These are phyloP conservation scores for Candida ortonii DNA, from an alignment of 805 yeast species.

Conservation along the genomic window DNA sequence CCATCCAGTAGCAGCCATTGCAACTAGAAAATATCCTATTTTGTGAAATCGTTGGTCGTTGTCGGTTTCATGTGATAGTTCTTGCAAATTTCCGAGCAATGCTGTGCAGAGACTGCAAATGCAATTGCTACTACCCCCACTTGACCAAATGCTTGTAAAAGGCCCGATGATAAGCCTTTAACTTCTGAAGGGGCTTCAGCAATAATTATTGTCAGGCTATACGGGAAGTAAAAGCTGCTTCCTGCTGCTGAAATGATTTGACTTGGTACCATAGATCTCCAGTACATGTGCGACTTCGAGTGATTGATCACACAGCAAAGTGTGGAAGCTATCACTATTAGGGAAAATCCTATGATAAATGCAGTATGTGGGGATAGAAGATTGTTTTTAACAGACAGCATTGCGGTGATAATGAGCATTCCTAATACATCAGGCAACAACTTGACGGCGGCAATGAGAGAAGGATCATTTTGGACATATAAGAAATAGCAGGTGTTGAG, in stretches of 20 bases:
- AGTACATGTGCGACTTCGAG: conserved; percentile 4
- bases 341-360: conserved; percentile 4
- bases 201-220: conserved; percentile 29
- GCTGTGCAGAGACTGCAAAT: conserved; percentile 29
- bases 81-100: conserved; percentile 25
- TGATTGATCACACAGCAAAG: conserved; percentile 22
- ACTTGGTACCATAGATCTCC: conserved; percentile 4
- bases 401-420: conserved; percentile 24
- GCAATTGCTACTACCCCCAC: conserved; percentile 33
- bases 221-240: conserved; percentile 29
- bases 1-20: conserved; percentile 1
- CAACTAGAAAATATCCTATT: conserved; percentile 4
- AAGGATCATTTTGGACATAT: conserved; percentile 29
- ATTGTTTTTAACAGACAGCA: conserved; percentile 21
- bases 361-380: conserved; percentile 13
- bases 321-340: conserved; percentile 1
- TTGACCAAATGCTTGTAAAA: conserved; percentile 35
- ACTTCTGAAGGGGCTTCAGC: conserved; percentile 35
- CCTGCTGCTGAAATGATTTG: conserved; percentile 23
- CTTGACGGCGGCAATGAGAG: conserved; percentile 37
- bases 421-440: conserved; percentile 35
- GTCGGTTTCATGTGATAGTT: background rate
- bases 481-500: conserved; percentile 22
- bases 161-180: conserved; percentile 39
- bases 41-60: conserved; percentile 4